These are phyloP conservation scores for Trapa incisa DNA, from an alignment of 345 rosid genomes.

Conservation along the genomic window DNA sequence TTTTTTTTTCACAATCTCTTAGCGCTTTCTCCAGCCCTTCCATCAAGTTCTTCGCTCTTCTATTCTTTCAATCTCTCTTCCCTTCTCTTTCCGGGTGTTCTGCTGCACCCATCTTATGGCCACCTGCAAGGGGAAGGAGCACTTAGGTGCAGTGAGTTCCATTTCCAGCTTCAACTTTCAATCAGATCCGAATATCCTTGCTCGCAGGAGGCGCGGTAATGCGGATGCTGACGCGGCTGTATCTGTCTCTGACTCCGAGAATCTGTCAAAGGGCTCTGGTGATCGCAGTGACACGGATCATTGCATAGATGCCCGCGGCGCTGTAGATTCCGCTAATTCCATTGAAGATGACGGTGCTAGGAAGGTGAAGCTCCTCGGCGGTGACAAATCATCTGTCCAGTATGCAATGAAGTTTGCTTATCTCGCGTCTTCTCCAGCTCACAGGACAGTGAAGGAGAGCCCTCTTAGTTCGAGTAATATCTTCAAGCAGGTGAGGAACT, in stretches of 20 bases:
- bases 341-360: conserved; percentile 6
- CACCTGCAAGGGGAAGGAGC: conserved; percentile 20
- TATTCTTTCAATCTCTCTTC: neutral
- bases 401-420: conserved; percentile 32
- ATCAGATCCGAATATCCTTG: conserved; percentile 30
- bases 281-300: conserved; percentile 14
- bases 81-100: neutral
- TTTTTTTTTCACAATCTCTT: neutral
- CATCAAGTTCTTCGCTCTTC: neutral
- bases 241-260: conserved; percentile 6
- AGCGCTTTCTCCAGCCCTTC: too few relatives aligned
- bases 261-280: conserved; percentile 7
- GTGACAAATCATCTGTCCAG: conserved; percentile 17
- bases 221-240: conserved; percentile 2
- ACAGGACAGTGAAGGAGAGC: conserved; percentile 56
- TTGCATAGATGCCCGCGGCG: conserved; percentile 7
- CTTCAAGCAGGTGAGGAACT: conserved; percentile 53
- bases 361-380: conserved; percentile 10
- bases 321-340: conserved; percentile 21
- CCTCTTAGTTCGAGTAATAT: conserved; percentile 84
- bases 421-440: conserved; percentile 76
- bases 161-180: conserved; percentile 12
- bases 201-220: conserved; percentile 26
- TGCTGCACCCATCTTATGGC: conserved; percentile 16
- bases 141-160: conserved; percentile 11